Evolutionary conservation across 805 yeast species (phyloP).

Genomic region (Saccharomycodes ludwigii): DNA sequence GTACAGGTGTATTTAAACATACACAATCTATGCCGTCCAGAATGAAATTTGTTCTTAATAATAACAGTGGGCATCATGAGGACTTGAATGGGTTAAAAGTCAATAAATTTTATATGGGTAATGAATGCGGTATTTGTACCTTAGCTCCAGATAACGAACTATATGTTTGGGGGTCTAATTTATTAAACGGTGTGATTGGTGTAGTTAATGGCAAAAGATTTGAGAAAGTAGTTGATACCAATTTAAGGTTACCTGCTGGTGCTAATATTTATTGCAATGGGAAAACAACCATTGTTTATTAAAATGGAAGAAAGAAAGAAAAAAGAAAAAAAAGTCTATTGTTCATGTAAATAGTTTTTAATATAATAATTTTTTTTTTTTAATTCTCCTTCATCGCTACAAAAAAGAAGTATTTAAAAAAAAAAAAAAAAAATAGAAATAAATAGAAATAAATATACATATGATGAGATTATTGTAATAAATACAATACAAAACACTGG

Average conservation of each 20-base stretch:
- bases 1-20: slow-evolving; percentile 64
- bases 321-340: no score
- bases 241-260: background rate
- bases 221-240: slow-evolving; percentile 2
- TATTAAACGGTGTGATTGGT: slow-evolving; percentile 14
- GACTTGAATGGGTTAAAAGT: slow-evolving; percentile 18
- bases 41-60: slow-evolving; percentile 27
- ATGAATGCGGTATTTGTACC: slow-evolving; percentile 45
- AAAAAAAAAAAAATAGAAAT: no score
- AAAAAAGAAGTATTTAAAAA: no score
- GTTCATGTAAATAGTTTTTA: no score
- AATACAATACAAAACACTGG: no score
- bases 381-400: no score
- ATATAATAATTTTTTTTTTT: no score
- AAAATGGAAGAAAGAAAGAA: background rate
- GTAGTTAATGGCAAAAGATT: slow-evolving; percentile 49
- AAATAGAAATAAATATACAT: no score
- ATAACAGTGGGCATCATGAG: slow-evolving; percentile 54
- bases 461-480: no score
- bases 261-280: slow-evolving; percentile 1
- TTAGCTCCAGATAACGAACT: slow-evolving; percentile 50
- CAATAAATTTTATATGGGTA: slow-evolving; percentile 35
- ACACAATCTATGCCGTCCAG: slow-evolving; percentile 56
- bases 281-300: slow-evolving; percentile 3
- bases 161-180: slow-evolving; percentile 71